Base-by-base conservation (phyloP, 441 rosid genomes). In the Lepidium campestre region DNA sequence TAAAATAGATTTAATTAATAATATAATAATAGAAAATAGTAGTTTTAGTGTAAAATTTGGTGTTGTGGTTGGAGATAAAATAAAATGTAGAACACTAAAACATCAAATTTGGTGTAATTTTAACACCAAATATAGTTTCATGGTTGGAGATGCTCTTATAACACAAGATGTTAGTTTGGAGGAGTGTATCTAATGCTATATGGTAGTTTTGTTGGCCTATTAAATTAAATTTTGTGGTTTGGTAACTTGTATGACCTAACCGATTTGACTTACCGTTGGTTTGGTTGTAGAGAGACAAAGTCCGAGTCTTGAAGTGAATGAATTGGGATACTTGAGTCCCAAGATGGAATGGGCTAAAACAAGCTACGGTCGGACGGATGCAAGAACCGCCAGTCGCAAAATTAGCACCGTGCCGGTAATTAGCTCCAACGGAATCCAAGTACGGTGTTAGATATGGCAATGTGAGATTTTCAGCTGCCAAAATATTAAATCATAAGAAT, bases 291-390 rank as follows among this genome's bases (percentile, higher is more conserved):
- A 85, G 80, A 60, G 79, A 76, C 14, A 74, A 69, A 3, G 80
- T 68, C 36, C 86, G 86, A 63, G 90, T 62, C 68, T 87, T 90
- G 80, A 88, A 88, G 37, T 76, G 88, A 54, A 78, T 8, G 60
- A 93, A 90, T 48, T 90, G 96, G 9, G 81, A 65, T 39, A 88
- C 79, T 75, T 93, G 98, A 55, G 85, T 79, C 32, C 80, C 83
- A 15, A 90, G 88, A 85, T 84, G 75, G 48, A 93, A 85, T 0
- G 81, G 96, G 39, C 93, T 85, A 65, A 70, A 90, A 54, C 77
- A 73, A 60, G 68, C 34, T 45, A 86, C 82, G 10, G 86, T 82
- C 0, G 78, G 89, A 11, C 83, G 81, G 72, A 86, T 77, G 32
- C 90, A 79, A 52, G 92, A 78, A 22, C 90, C 96, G 3, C 82